Base-by-base conservation (phyloP, 768 basidiomycete species). In the Ramaria rubella region DNA sequence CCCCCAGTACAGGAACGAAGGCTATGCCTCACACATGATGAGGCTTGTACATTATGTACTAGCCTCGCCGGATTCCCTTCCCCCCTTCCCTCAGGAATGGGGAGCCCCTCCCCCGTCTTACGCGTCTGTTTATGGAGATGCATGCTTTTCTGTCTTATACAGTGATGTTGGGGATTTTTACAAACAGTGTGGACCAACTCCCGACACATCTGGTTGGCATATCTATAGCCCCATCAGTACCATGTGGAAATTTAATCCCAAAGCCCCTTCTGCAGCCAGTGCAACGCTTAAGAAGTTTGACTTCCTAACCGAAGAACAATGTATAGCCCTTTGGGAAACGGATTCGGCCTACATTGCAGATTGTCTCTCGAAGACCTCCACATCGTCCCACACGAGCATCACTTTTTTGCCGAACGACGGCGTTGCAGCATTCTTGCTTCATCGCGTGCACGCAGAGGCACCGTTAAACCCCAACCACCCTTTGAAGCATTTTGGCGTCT, bases 21-120 rank as follows among this genome's bases (percentile, higher is more conserved):
- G 85, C 24, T 85, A 82, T 58, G 82, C 78, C 9, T 64, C 67
- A 15, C 80, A 82, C 58, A 82, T 85, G 82, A 82, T 85, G 82
- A 71, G 76, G 12, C 73, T 86, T 26, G 55, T 86, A 27, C 83
- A 86, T 62, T 78, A 76, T 74, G 74, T 80, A 11, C 67, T 79
- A 29, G 77, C 77, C 5, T 70, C 72, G 8, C 58, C 58, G 29
- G 59, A 64, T 65, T n/a, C 58, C 60, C 72, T 71, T 59, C 71
- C 63, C 8, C 46, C 51, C 50, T 74, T 72, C 70, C 79, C 80
- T 7, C 46, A 56, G 1, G 64, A 62, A 30, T 77, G 73, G 75
- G 80, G 80, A 19, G 52, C 66, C 2, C 75, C 77, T 33, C 81
- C 81, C 4, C 63, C 0, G 61, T 24, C 11, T 56, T 17, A 63